phyloP scores from a whole-genome alignment of 192 early-diverging fungal species.

The Lobosporangium transversale region DNA sequence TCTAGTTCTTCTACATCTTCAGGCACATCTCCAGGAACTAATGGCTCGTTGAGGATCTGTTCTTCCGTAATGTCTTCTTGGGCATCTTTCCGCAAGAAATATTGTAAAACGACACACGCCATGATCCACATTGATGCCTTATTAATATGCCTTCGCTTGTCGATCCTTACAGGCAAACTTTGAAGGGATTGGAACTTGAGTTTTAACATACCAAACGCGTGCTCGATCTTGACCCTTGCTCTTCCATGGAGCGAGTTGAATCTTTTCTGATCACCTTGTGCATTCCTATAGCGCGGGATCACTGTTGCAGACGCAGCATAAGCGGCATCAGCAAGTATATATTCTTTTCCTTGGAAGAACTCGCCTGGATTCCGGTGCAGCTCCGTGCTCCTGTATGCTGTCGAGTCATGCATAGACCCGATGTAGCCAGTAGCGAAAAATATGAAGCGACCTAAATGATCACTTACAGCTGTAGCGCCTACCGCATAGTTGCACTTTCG shows the following conservation, averaged over 20 bases:
- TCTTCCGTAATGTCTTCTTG: not conserved
- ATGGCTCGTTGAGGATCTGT: not conserved
- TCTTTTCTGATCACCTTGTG: not conserved
- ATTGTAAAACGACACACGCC: slow-evolving; percentile 21
- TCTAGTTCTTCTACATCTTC: not conserved
- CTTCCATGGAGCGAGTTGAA: slow-evolving; percentile 9
- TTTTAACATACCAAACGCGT: slow-evolving; percentile 21
- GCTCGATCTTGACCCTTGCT: slow-evolving; percentile 16
- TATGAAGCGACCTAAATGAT: slow-evolving; percentile 11
- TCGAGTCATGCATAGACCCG: slow-evolving; percentile 9
- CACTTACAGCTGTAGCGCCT: slow-evolving; percentile 7
- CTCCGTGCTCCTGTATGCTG: not conserved
- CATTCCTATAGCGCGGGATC: slow-evolving; percentile 17
- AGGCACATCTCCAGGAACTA: not conserved
- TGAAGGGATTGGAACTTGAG: slow-evolving; percentile 17
- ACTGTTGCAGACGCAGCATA: slow-evolving; percentile 1
- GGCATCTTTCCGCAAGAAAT: slow-evolving; percentile 2
- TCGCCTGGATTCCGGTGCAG: not conserved
- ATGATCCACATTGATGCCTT: slow-evolving; percentile 16
- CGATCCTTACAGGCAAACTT: slow-evolving; percentile 8
- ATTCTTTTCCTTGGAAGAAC: slow-evolving; percentile 22
- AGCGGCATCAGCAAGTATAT: slow-evolving; percentile 15
- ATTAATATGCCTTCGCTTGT: not conserved
- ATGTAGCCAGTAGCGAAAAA: slow-evolving; percentile 5
- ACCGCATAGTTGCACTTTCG: slow-evolving; percentile 9